phyloP scores from a whole-genome alignment of 305 asterid species.

The Solanum hybrid region DNA sequence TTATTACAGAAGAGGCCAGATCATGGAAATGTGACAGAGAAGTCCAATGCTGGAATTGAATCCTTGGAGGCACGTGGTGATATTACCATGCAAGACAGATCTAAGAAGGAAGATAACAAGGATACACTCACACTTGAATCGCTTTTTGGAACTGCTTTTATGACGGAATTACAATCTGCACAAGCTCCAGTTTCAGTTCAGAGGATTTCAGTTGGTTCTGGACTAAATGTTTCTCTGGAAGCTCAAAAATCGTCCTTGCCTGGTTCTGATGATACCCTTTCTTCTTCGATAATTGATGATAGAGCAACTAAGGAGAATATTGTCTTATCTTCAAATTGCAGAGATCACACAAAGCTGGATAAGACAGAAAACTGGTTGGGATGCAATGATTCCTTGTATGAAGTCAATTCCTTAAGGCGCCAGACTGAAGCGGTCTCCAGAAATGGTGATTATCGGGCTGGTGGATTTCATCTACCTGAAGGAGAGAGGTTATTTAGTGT shows the following conservation, averaged over 20 bases:
- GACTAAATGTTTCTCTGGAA: conserved; percentile 30
- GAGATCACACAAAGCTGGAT: conserved; percentile 29
- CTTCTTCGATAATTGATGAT: conserved; percentile 28
- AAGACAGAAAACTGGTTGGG: conserved; percentile 52
- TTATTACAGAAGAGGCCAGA: conserved; percentile 60
- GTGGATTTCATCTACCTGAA: conserved; percentile 53
- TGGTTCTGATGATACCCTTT: conserved; percentile 25
- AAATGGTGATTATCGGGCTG: conserved; percentile 32
- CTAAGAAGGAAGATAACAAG: conserved; percentile 37
- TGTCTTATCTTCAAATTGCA: conserved; percentile 23
- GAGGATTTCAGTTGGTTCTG: conserved; percentile 47
- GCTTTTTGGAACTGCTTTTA: conserved; percentile 94
- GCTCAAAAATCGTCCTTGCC: conserved; percentile 39
- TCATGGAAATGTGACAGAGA: conserved; percentile 14
- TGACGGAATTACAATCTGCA: conserved; percentile 81
- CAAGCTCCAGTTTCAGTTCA: conserved; percentile 91
- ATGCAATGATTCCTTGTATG: conserved; percentile 33
- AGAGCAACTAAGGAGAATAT: conserved; percentile 24
- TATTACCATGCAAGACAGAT: conserved; percentile 20
- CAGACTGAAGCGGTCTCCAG: conserved; percentile 25
- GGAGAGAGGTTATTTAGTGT: conserved; percentile 48
- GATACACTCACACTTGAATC: conserved; percentile 66
- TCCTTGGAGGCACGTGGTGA: conserved; percentile 24
- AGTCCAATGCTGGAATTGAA: conserved; percentile 18
- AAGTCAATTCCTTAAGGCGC: conserved; percentile 30